Evolutionary conservation across 2,329 filamentous ascomycete species (phyloP).

Genomic region (Xylariaceae sp.): DNA sequence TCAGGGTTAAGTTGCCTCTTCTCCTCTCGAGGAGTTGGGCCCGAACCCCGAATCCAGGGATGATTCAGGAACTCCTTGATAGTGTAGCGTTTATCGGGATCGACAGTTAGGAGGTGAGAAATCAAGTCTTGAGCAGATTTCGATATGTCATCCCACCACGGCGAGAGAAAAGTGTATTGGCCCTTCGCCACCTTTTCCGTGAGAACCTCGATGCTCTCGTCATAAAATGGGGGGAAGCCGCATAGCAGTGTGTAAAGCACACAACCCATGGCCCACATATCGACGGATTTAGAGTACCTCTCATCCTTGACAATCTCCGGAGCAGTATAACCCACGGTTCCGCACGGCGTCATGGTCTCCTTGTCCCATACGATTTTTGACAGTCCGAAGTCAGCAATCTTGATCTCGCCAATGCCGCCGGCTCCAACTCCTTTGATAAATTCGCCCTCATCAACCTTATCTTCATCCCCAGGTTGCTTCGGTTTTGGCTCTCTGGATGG

Average conservation of each 20-base stretch:
- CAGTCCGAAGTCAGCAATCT: constrained; percentile 96
- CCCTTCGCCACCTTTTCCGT: constrained; percentile 97
- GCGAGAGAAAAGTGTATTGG: constrained; percentile 95
- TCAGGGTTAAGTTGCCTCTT: constrained; percentile 47
- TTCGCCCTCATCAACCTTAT: constrained; percentile 95
- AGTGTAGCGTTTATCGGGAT: constrained; percentile 90
- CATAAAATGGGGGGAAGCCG: constrained; percentile 97
- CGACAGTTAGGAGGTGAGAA: constrained; percentile 86
- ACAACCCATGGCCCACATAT: constrained; percentile 98
- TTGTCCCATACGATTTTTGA: constrained; percentile 99
- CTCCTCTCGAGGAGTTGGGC: constrained; percentile 55
- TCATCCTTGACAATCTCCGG: constrained; percentile 99
- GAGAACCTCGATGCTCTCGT: constrained; percentile 93
- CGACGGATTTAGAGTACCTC: constrained; percentile 95
- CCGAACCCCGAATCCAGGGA: constrained; percentile 79
- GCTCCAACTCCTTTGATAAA: constrained; percentile 77
- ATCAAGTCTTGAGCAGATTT: constrained; percentile 92
- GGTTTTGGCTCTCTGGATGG: constrained; percentile 79
- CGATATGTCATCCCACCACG: constrained; percentile 99
- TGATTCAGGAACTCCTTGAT: constrained; percentile 92
- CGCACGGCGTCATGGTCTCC: constrained; percentile 98
- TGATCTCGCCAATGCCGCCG: constrained; percentile 90
- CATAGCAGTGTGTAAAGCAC: constrained; percentile 96
- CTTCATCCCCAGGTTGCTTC: constrained; percentile 82
- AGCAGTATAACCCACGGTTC: constrained; percentile 95